phyloP scores from a whole-genome alignment of 1,284 basidiomycete species.

The Boletus smithii region DNA sequence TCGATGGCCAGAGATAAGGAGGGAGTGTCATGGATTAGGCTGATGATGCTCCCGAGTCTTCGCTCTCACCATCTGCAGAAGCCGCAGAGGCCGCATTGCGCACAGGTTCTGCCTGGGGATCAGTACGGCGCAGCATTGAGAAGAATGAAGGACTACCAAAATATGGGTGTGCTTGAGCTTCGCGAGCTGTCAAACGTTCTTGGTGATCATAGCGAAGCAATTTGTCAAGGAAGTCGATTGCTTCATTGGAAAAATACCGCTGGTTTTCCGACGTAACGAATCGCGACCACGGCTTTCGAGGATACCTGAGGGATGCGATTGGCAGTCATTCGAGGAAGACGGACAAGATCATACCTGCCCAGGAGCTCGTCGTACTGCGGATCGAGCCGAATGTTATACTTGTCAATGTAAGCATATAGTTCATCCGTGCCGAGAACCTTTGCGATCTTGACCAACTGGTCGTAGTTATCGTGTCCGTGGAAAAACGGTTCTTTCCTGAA shows the following conservation, averaged over 20 bases:
- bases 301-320: slow-evolving; percentile 55
- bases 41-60: slow-evolving; percentile 67
- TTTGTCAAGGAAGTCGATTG: slow-evolving; percentile 96
- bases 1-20: slow-evolving; percentile 29
- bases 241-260: slow-evolving; percentile 95
- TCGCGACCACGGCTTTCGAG: slow-evolving; percentile 89
- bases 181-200: slow-evolving; percentile 90
- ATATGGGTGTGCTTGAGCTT: slow-evolving; percentile 87
- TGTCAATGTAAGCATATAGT: slow-evolving; percentile 85
- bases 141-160: slow-evolving; percentile 57
- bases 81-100: slow-evolving; percentile 40
- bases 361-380: slow-evolving; percentile 88
- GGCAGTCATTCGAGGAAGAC: background rate
- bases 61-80: slow-evolving; percentile 66
- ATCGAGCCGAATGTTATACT: slow-evolving; percentile 92
- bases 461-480: slow-evolving; percentile 99
- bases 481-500: slow-evolving; percentile 99
- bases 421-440: slow-evolving; percentile 98
- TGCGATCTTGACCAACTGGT: slow-evolving; percentile 97
- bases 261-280: slow-evolving; percentile 96
- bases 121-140: slow-evolving; percentile 16
- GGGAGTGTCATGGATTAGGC: slow-evolving; percentile 29
- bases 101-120: slow-evolving; percentile 52
- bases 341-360: slow-evolving; percentile 50
- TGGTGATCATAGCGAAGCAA: slow-evolving; percentile 96